Conservation (phyloP, 148 eudicot species). For the Dianthus caryophyllus region DNA sequence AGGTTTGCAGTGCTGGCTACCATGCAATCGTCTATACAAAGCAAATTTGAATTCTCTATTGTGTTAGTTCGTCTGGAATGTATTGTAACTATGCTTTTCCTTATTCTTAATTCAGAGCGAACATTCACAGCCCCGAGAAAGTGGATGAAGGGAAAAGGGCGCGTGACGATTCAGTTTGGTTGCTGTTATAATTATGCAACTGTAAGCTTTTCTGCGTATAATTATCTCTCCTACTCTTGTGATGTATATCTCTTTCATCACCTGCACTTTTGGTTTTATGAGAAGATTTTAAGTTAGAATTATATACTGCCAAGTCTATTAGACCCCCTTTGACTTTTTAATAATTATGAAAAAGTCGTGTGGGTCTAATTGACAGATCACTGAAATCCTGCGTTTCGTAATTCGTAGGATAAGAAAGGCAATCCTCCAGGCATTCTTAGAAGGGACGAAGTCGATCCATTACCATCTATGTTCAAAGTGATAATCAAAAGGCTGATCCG, state of each 20-base stretch:
- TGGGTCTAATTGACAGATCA: neutral
- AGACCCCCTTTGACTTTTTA: neutral
- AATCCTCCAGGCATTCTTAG: conserved; percentile 91
- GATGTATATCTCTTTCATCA: neutral
- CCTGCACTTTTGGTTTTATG: neutral
- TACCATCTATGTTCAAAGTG: conserved; percentile 72
- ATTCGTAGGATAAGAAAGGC: conserved; percentile 78
- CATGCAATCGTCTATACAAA: neutral
- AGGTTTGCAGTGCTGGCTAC: conserved; percentile 44
- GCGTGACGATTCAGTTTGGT: conserved; percentile 88
- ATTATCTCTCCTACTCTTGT: too few relatives aligned
- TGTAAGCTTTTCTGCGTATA: conserved; percentile 30
- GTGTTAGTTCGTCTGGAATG: neutral
- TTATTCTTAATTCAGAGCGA: conserved; percentile 48
- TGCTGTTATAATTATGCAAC: conserved; percentile 73
- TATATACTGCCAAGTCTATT: too few relatives aligned
- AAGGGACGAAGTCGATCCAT: conserved; percentile 62
- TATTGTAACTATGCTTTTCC: conserved; percentile 9
- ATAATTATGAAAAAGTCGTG: neutral
- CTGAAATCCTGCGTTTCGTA: conserved; percentile 7
- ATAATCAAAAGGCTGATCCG: conserved; percentile 75
- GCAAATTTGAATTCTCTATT: neutral
- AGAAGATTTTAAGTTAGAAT: neutral
- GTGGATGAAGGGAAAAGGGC: conserved; percentile 99
- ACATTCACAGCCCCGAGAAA: conserved; percentile 79